Conservation (phyloP, 2,329 filamentous ascomycete species). For the Aspergillus costaricaensis region DNA sequence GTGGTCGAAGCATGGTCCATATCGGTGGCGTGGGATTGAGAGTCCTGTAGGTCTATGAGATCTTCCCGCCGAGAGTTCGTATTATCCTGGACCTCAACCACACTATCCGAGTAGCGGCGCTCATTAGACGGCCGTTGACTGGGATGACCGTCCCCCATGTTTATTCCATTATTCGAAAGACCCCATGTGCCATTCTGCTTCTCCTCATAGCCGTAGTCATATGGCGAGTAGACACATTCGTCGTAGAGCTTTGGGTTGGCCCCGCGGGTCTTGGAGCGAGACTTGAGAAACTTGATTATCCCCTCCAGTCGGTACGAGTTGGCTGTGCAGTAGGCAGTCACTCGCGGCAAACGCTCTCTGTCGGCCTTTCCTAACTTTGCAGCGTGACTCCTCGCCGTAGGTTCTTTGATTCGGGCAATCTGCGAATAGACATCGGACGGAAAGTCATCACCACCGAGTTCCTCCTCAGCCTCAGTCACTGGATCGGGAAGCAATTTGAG, state of each 20-base stretch:
- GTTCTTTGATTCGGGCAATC: constrained; percentile 96
- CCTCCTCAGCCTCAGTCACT: constrained; percentile 77
- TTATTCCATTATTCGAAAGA: constrained; percentile 40
- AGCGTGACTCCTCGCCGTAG: constrained; percentile 86
- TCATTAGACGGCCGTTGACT: constrained; percentile 51
- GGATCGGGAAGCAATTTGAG: constrained; percentile 94
- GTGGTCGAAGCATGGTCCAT: constrained; percentile 25
- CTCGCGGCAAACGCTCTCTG: constrained; percentile 78
- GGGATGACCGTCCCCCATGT: constrained; percentile 26
- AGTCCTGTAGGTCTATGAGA: constrained; percentile 62
- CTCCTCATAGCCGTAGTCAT: constrained; percentile 68
- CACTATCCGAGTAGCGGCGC: constrained; percentile 68
- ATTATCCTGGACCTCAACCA: constrained; percentile 66
- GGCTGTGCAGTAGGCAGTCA: constrained; percentile 95
- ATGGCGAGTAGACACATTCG: constrained; percentile 96
- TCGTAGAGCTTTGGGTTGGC: constrained; percentile 91
- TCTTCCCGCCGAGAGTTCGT: constrained; percentile 60
- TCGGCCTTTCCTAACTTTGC: constrained; percentile 92
- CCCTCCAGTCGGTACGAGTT: constrained; percentile 88
- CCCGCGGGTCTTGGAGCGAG: constrained; percentile 72
- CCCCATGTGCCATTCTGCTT: constrained; percentile 34
- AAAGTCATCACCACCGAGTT: constrained; percentile 80
- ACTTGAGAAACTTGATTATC: constrained; percentile 87
- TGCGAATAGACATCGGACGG: constrained; percentile 96
- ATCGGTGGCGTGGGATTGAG: constrained; percentile 34